These are phyloP conservation scores for Tolypocladium pustulatum DNA, from an alignment of 2,329 filamentous ascomycete species.

Conservation along the genomic window DNA sequence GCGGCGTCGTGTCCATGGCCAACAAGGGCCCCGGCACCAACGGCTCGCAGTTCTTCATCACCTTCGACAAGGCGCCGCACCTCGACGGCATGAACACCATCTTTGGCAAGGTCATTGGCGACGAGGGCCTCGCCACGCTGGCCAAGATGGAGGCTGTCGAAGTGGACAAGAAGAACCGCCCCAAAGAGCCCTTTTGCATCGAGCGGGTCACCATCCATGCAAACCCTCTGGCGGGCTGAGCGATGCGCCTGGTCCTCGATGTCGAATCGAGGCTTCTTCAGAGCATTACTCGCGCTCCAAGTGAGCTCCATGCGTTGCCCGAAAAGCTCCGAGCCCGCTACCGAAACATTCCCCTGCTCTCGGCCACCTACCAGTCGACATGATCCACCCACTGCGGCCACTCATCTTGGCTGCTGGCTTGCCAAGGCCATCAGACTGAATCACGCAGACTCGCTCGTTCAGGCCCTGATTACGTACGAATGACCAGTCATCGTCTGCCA, in stretches of 20 bases:
- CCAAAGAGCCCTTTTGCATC: conserved; percentile 56
- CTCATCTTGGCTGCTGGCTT: too few species aligned
- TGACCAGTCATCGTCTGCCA: neutral
- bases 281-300: neutral
- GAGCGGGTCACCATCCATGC: conserved; percentile 65
- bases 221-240: conserved; percentile 60
- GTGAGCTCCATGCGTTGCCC: neutral
- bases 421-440: neutral
- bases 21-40: conserved; percentile 68
- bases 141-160: conserved; percentile 60
- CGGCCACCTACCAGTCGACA: neutral
- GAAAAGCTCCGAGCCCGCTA: neutral
- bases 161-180: conserved; percentile 70
- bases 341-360: neutral
- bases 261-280: neutral
- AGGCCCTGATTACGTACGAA: neutral
- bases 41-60: conserved; percentile 73
- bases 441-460: neutral
- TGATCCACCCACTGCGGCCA: neutral
- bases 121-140: conserved; percentile 53
- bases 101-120: conserved; percentile 64
- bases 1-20: conserved; percentile 67
- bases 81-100: conserved; percentile 78
- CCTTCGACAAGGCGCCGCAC: conserved; percentile 67
- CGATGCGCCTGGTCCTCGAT: neutral